These are phyloP conservation scores for Penicillium sp. DNA, from an alignment of 2,329 filamentous ascomycete species.

Conservation along the genomic window DNA sequence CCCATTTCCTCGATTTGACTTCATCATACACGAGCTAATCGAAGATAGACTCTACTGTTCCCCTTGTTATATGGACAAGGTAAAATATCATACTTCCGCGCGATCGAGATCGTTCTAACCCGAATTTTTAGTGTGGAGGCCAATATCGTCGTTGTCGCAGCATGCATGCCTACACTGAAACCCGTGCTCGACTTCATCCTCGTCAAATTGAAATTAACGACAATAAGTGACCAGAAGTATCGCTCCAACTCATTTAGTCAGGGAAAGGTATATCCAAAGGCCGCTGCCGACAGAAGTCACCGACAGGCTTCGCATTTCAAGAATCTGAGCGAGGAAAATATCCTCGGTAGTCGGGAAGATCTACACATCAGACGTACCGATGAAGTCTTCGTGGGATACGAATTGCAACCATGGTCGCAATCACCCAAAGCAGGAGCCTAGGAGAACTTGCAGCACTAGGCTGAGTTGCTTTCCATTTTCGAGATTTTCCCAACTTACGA, in stretches of 20 bases:
- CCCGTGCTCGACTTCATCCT: constrained; percentile 34
- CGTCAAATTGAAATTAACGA: constrained; percentile 13
- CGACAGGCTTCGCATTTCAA: background rate
- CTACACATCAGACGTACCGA: constrained; percentile 27
- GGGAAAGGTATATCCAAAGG: background rate
- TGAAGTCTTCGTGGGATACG: constrained; percentile 26
- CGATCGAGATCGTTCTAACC: background rate
- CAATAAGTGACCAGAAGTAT: background rate
- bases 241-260: background rate
- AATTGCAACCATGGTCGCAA: constrained; percentile 11
- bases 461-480: background rate
- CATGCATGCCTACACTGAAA: constrained; percentile 40
- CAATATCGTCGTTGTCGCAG: constrained; percentile 37
- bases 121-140: constrained; percentile 31
- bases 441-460: background rate
- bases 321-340: constrained; percentile 23
- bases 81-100: constrained; percentile 22
- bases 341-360: constrained; percentile 12
- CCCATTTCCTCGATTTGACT: background rate
- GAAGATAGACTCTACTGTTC: constrained; percentile 39
- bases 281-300: constrained; percentile 1
- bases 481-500: background rate
- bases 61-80: constrained; percentile 53
- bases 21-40: background rate
- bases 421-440: background rate